Evolutionary conservation across 2,329 filamentous ascomycete genomes (phyloP).

Genomic region (Fusarium praegraminearum): DNA sequence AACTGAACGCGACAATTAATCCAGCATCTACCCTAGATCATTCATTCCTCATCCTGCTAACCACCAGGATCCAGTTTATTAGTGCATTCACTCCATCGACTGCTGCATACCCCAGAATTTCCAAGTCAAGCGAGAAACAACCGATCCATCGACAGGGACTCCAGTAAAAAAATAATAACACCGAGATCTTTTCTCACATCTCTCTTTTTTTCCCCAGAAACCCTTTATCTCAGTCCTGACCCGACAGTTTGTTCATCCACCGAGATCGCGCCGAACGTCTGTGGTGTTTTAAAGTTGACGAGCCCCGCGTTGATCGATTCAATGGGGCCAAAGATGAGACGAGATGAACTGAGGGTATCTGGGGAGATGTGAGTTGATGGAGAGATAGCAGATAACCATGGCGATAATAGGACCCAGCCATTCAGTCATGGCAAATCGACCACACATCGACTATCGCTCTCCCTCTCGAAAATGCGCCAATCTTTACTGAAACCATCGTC

Average conservation of each 20-base stretch:
- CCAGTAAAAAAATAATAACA: constrained; percentile 8
- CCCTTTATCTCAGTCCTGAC: neutral
- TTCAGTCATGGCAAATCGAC: neutral
- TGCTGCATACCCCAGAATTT: neutral
- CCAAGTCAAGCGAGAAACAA: neutral
- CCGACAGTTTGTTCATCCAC: neutral
- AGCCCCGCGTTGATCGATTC: neutral
- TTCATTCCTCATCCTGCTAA: neutral
- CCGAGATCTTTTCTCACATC: neutral
- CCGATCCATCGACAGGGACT: neutral
- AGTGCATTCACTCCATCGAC: neutral
- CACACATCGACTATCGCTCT: neutral
- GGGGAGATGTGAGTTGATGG: neutral
- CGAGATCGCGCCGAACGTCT: constrained; percentile 8
- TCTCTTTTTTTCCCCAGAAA: neutral
- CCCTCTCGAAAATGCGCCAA: neutral
- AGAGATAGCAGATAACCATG: neutral
- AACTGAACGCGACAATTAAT: neutral
- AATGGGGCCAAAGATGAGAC: neutral
- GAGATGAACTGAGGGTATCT: neutral
- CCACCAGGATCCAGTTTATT: neutral
- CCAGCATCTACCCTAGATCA: constrained; percentile 18
- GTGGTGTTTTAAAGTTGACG: constrained; percentile 8
- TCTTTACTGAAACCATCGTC: neutral
- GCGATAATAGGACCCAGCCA: neutral